These are phyloP conservation scores for Macrophomina phaseolina DNA, from an alignment of 2,329 filamentous ascomycete genomes.

Conservation along the genomic window DNA sequence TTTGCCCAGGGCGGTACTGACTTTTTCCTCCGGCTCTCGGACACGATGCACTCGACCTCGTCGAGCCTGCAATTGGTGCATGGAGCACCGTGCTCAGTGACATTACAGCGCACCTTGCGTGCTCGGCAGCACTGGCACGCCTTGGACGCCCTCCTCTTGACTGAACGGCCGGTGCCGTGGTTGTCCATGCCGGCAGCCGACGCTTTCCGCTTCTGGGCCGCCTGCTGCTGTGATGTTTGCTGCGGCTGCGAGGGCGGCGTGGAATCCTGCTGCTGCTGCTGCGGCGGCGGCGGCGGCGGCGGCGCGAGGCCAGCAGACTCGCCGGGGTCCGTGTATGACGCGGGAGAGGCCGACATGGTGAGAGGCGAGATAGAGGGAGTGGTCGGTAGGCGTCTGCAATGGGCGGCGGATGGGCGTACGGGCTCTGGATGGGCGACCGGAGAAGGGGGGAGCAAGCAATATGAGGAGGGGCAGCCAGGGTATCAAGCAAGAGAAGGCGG, in stretches of 20 bases:
- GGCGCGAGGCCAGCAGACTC: neutral
- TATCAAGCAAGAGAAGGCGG: slow-evolving; percentile 5
- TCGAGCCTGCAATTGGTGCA: slow-evolving; percentile 88
- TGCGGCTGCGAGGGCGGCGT: neutral
- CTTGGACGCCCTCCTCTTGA: slow-evolving; percentile 87
- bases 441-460: neutral
- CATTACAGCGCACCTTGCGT: slow-evolving; percentile 91
- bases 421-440: neutral
- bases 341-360: slow-evolving; percentile 27
- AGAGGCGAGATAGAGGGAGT: neutral
- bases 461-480: slow-evolving; percentile 5
- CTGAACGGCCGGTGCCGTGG: slow-evolving; percentile 57
- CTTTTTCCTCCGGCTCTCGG: slow-evolving; percentile 83
- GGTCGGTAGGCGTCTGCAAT: neutral
- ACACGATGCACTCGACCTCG: slow-evolving; percentile 72
- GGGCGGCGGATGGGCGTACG: neutral
- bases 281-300: neutral
- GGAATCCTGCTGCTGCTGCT: slow-evolving; percentile 3
- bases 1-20: slow-evolving; percentile 55
- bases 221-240: slow-evolving; percentile 16
- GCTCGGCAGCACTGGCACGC: slow-evolving; percentile 88
- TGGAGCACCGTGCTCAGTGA: slow-evolving; percentile 82
- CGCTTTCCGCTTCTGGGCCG: slow-evolving; percentile 62
- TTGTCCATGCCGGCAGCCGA: slow-evolving; percentile 61
- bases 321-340: slow-evolving; percentile 21